phyloP scores from a whole-genome alignment of 1,284 basidiomycete species.

The Psilocybe mexicana region DNA sequence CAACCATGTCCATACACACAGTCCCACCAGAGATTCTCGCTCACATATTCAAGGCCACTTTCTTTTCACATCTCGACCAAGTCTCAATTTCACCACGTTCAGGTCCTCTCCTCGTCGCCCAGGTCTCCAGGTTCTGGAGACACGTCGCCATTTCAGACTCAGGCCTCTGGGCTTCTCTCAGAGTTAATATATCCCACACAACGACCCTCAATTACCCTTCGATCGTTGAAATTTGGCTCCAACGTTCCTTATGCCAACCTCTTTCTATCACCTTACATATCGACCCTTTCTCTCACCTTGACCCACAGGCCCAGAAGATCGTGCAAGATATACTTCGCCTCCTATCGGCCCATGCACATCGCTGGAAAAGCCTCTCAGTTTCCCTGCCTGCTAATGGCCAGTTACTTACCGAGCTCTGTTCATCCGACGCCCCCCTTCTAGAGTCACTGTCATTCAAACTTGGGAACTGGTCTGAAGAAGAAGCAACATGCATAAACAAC shows the following conservation, averaged over 20 bases:
- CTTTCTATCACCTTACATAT: constrained; percentile 19
- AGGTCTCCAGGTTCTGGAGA: constrained; percentile 25
- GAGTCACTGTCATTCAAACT: constrained; percentile 19
- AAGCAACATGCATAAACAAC: constrained; percentile 16
- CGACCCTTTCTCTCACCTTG: constrained; percentile 20
- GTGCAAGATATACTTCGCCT: constrained; percentile 12
- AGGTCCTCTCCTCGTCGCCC: constrained; percentile 21
- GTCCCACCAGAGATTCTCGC: constrained; percentile 23
- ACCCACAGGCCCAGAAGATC: constrained; percentile 1
- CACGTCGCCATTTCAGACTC: constrained; percentile 16
- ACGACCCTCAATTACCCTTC: neutral
- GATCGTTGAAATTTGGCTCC: constrained; percentile 18
- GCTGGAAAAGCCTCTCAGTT: constrained; percentile 20
- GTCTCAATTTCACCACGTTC: constrained; percentile 10
- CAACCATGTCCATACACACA: constrained; percentile 12
- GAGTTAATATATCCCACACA: constrained; percentile 11
- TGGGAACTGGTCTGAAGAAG: constrained; percentile 20
- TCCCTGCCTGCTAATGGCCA: constrained; percentile 22
- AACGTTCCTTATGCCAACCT: constrained; percentile 16
- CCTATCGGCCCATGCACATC: constrained; percentile 11
- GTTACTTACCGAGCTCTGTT: constrained; percentile 16
- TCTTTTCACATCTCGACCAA: constrained; percentile 6
- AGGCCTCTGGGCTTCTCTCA: constrained; percentile 20
- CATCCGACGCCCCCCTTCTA: constrained; percentile 12
- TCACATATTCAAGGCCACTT: constrained; percentile 20